A percentile compares a stretch with the other conserved stretches of the same genome.
phyloP scores from a whole-genome alignment of 148 eudicot species.

The Linanthus parryae region DNA sequence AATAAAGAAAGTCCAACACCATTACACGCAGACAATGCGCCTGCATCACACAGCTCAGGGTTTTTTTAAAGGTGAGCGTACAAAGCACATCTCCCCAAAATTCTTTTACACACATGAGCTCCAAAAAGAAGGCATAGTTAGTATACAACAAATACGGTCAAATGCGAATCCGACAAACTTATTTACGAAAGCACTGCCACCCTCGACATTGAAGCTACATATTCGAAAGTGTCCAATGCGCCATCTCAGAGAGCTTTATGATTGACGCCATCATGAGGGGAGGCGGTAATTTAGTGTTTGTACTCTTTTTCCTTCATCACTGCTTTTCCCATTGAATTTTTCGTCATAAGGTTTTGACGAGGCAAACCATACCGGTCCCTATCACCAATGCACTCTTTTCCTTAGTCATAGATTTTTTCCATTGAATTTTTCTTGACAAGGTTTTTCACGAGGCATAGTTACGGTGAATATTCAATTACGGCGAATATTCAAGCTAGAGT shows the following conservation, averaged over 20 bases:
- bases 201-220: background rate
- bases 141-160: background rate
- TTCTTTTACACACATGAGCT: slow-evolving; percentile 2
- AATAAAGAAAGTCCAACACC: background rate
- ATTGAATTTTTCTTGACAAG: background rate
- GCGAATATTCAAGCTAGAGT: too few species aligned
- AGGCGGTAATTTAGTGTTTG: background rate
- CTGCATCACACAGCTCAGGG: too few species aligned
- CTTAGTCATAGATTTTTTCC: background rate
- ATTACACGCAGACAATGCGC: too few species aligned
- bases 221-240: background rate
- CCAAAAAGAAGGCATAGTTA: background rate
- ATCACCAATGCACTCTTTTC: background rate
- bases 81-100: slow-evolving; percentile 9
- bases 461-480: too few species aligned
- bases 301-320: background rate
- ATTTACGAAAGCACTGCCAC: slow-evolving; percentile 7
- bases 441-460: too few species aligned
- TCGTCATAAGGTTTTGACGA: slow-evolving; percentile 5
- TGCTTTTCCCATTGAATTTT: background rate
- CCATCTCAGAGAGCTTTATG: background rate
- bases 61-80: background rate
- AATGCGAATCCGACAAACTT: background rate
- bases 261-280: background rate
- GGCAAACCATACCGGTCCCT: background rate